Conservation (phyloP, 331 rosid species). For the Phaseolus coccineus region DNA sequence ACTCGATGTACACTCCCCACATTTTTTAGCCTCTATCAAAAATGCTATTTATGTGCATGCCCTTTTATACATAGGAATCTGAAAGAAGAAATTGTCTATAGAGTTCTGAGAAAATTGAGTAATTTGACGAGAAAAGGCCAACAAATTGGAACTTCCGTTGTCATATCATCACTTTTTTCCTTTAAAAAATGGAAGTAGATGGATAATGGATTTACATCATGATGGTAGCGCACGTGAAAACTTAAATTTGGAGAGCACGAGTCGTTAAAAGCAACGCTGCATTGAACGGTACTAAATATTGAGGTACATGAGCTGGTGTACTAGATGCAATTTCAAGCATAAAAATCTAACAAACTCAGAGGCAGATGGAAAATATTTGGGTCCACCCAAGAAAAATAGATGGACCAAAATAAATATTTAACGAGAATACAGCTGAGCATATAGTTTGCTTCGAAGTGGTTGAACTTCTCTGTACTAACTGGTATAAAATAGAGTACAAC, state of each 20-base stretch:
- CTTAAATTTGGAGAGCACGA: slow-evolving; percentile 22
- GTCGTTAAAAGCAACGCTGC: slow-evolving; percentile 17
- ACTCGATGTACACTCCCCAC: slow-evolving; percentile 36
- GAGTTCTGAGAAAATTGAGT: neutral
- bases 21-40: slow-evolving; percentile 15
- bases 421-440: slow-evolving; percentile 34
- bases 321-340: slow-evolving; percentile 10
- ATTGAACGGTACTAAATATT: slow-evolving; percentile 35
- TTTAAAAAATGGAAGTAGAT: neutral
- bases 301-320: slow-evolving; percentile 4
- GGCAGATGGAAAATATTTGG: neutral
- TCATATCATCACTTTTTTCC: neutral
- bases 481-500: slow-evolving; percentile 19
- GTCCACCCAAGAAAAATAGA: slow-evolving; percentile 12
- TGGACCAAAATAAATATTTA: neutral
- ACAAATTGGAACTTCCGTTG: neutral
- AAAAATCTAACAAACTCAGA: slow-evolving; percentile 33
- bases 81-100: too few species aligned
- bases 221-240: slow-evolving; percentile 12
- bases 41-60: neutral
- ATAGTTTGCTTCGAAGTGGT: slow-evolving; percentile 40
- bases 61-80: neutral
- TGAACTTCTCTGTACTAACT: slow-evolving; percentile 33
- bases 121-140: neutral
- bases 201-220: neutral